Base-by-base conservation (phyloP, 2,329 filamentous ascomycete genomes). In the Eutypa lata region DNA sequence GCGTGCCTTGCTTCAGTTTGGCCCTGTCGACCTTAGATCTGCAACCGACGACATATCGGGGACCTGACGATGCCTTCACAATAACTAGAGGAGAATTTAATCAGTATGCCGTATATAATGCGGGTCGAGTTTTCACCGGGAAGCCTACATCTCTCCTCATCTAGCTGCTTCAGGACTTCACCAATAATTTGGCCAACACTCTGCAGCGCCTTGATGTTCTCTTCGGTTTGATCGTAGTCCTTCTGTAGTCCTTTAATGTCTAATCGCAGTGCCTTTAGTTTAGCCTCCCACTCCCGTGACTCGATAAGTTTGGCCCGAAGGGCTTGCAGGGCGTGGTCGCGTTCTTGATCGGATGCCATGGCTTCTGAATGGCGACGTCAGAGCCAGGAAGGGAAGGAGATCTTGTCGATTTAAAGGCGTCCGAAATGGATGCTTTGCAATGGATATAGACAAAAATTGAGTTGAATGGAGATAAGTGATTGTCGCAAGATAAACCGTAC, bases 181-280 rank as follows among this genome's bases (percentile, higher is more conserved):
- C 94, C 94, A 73, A 99, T 97, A 74, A 99, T 99, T 78, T 99
- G 94, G 48, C 94, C 94, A 51, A 99, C 94, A 73, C 94, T 97
- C 79, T 99, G 94, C 68, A 99, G 79, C 61, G 94, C 94, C 80
- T 99, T 99, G 81, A 99, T 97, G 77, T 97, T 97, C 62, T 99
- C 95, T 72, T 99, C 94, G 50, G 94, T 97, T 62, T 93, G 86
- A 72, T 99, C 93, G 68, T 92, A 99, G 66, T 97, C 92, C 69
- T 89, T 91, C 71, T 96, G 91, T 51, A 97, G 76, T 55, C 89
- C 91, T 78, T 97, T 99, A 73, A 99, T 97, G 64, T 97, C 94
- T 75, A 96, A 79, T 58, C 94, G 90, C 65, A 99, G 78, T 50
- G 88, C 84, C 79, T 97, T 99, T 57, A 99, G 84, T 81, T 97